Conservation (phyloP, 495 filamentous ascomycete genomes). For the Choiromyces venosus region DNA sequence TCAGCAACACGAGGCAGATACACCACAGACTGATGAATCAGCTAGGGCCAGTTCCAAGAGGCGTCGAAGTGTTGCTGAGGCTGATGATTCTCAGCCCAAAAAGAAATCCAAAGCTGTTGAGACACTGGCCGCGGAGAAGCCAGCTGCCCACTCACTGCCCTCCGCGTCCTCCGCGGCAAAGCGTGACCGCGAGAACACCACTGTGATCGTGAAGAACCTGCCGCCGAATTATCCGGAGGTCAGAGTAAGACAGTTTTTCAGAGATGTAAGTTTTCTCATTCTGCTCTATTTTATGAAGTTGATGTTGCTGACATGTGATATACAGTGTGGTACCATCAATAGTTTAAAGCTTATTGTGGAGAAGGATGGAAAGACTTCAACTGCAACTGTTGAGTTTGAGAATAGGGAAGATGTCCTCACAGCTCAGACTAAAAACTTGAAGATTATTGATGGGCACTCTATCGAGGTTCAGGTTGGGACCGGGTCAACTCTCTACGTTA, state of each 20-base stretch:
- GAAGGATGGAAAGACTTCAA: constrained; percentile 54
- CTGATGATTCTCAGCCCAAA: constrained; percentile 31
- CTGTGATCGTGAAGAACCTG: constrained; percentile 71
- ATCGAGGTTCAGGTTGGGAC: constrained; percentile 69
- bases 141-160: constrained; percentile 38
- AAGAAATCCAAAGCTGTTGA: constrained; percentile 39
- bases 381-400: constrained; percentile 80
- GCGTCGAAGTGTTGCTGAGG: constrained; percentile 30
- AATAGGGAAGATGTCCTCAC: constrained; percentile 69
- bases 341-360: constrained; percentile 59
- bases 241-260: constrained; percentile 79
- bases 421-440: constrained; percentile 73
- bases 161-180: constrained; percentile 49
- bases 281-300: background rate
- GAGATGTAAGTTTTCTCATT: constrained; percentile 54
- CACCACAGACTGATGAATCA: constrained; percentile 15
- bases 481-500: constrained; percentile 75
- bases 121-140: constrained; percentile 38
- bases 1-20: constrained; percentile 16
- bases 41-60: constrained; percentile 25
- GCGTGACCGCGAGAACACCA: constrained; percentile 84
- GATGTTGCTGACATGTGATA: constrained; percentile 33
- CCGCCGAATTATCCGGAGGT: constrained; percentile 63
- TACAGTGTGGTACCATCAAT: constrained; percentile 70
- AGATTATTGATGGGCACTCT: constrained; percentile 61